Conservation (phyloP, 306 rosid genomes). For the Cucumis sativus region Cucumber_9930_V3 NC_026656.2:23729001-23729500, state of each 20-base stretch:
- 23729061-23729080: too few relatives aligned
- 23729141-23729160: too few relatives aligned
- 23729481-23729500: background rate
- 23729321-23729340: background rate
- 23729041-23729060: too few relatives aligned
- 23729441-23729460: slow-evolving; percentile 11
- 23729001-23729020: too few relatives aligned
- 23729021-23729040: too few relatives aligned
- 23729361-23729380: slow-evolving; percentile 59
- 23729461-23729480: background rate
- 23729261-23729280: background rate
- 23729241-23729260: background rate
- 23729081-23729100: too few relatives aligned
- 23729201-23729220: too few relatives aligned
- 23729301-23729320: background rate
- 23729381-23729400: slow-evolving; percentile 43
- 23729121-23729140: too few relatives aligned
- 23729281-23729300: background rate
- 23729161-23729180: too few relatives aligned
- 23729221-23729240: background rate
- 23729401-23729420: slow-evolving; percentile 57
- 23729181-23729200: too few relatives aligned
- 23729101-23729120: too few relatives aligned
- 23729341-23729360: background rate
- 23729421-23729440: slow-evolving; percentile 23